Evolutionary conservation across 2,329 filamentous ascomycete genomes (phyloP).

Genomic region (Ceratocystis cacaofunesta): DNA sequence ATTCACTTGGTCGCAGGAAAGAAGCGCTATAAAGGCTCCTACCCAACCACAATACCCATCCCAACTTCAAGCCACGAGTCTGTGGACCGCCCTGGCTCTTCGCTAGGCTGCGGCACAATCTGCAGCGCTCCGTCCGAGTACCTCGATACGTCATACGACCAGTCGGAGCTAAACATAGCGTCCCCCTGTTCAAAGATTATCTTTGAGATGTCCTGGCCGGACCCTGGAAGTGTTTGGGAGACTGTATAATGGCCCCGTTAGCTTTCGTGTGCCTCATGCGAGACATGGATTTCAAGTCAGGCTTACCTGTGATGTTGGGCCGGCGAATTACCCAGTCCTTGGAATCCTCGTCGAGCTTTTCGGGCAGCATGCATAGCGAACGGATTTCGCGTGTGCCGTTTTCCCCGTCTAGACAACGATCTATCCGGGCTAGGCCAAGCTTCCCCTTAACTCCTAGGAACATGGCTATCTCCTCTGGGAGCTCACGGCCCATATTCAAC

Average conservation of each 20-base stretch:
- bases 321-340: constrained; percentile 17
- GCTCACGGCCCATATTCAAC: constrained; percentile 42
- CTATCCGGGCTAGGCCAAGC: constrained; percentile 53
- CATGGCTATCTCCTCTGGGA: constrained; percentile 46
- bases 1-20: too few species aligned
- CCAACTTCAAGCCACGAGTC: constrained; percentile 39
- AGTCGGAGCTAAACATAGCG: constrained; percentile 31
- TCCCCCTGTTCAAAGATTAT: constrained; percentile 31
- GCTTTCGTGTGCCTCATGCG: not conserved
- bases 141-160: constrained; percentile 15
- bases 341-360: constrained; percentile 11
- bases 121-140: constrained; percentile 13
- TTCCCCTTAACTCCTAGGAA: constrained; percentile 54
- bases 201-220: not conserved
- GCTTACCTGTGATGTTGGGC: constrained; percentile 15
- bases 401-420: constrained; percentile 23
- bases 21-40: constrained; percentile 18
- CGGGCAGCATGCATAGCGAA: constrained; percentile 12
- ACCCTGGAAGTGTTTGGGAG: constrained; percentile 8
- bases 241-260: not conserved
- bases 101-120: constrained; percentile 9
- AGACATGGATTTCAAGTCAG: not conserved
- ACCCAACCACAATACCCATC: constrained; percentile 37
- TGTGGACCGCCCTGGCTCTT: not conserved
- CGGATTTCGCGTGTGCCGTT: constrained; percentile 10